These are phyloP conservation scores for Rhododendron vialii DNA, from an alignment of 148 eudicot genomes.

Conservation along the genomic window DNA sequence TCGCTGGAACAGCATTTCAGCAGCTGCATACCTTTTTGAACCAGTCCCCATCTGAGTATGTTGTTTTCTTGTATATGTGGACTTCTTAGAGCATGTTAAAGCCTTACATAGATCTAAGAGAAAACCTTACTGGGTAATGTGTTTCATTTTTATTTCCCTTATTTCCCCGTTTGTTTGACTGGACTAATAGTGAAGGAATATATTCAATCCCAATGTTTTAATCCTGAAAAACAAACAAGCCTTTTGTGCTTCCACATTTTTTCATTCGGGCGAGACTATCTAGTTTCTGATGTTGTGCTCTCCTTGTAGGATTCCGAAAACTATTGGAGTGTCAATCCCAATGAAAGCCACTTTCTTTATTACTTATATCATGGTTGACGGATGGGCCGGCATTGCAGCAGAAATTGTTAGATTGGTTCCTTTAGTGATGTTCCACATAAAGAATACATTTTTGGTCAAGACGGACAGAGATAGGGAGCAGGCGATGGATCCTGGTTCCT, in stretches of 20 bases:
- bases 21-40: slow-evolving; percentile 43
- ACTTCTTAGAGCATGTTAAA: not conserved
- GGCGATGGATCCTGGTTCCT: slow-evolving; percentile 59
- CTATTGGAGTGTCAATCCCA: slow-evolving; percentile 49
- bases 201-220: not conserved
- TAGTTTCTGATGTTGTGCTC: not conserved
- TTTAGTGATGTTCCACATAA: slow-evolving; percentile 40
- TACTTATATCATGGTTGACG: slow-evolving; percentile 58
- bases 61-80: not conserved
- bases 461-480: slow-evolving; percentile 52
- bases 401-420: slow-evolving; percentile 56
- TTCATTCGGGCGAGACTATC: not conserved
- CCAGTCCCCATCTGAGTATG: slow-evolving; percentile 47
- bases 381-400: slow-evolving; percentile 61
- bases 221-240: not conserved
- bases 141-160: not conserved
- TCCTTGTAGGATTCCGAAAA: slow-evolving; percentile 49
- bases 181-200: not conserved
- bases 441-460: slow-evolving; percentile 52
- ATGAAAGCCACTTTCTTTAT: slow-evolving; percentile 63
- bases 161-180: not conserved
- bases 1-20: slow-evolving; percentile 50
- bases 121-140: not conserved
- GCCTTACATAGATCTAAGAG: not conserved
- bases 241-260: not conserved